phyloP scores from a whole-genome alignment of 805 yeast species.

The Groenewaldozyma salmanticensis region DNA sequence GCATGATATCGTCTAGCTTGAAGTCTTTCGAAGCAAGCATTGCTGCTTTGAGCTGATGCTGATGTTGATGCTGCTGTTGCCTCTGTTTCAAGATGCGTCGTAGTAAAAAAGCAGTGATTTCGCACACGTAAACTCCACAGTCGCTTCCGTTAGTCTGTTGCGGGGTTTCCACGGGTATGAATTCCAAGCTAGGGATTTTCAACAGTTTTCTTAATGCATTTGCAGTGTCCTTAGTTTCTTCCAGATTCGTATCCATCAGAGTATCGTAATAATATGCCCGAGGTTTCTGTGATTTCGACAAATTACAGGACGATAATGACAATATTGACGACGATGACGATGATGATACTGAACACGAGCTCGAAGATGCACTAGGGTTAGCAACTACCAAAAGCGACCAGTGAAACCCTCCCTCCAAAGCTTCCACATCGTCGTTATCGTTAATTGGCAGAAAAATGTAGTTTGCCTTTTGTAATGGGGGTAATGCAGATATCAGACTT shows the following conservation, averaged over 20 bases:
- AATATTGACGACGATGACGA: too few relatives aligned
- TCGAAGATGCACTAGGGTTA: constrained; percentile 30
- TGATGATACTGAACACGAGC: too few relatives aligned
- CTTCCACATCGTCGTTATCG: constrained; percentile 45
- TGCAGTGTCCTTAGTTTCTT: constrained; percentile 26
- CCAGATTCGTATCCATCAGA: constrained; percentile 36
- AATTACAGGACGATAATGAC: too few relatives aligned
- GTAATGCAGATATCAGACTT: constrained; percentile 36
- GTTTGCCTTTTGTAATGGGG: constrained; percentile 33
- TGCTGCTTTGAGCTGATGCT: constrained; percentile 6
- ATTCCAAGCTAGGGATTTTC: constrained; percentile 1
- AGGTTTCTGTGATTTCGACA: constrained; percentile 17
- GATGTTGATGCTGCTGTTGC: constrained; percentile 9
- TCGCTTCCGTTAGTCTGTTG: constrained; percentile 42
- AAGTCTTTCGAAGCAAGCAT: too few relatives aligned
- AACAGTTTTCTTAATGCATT: background rate
- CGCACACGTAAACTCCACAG: constrained; percentile 37
- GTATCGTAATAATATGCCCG: constrained; percentile 53
- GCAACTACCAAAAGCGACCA: constrained; percentile 60
- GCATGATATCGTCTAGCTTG: background rate
- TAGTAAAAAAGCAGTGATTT: constrained; percentile 21
- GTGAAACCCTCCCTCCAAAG: constrained; percentile 61
- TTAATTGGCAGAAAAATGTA: constrained; percentile 62
- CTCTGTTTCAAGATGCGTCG: constrained; percentile 15
- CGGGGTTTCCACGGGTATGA: constrained; percentile 31